Percentiles rank a stretch among this genome's conserved stretches.
phyloP scores from a whole-genome alignment of 2,329 filamentous ascomycete genomes.

The Neobulgaria alba region DNA sequence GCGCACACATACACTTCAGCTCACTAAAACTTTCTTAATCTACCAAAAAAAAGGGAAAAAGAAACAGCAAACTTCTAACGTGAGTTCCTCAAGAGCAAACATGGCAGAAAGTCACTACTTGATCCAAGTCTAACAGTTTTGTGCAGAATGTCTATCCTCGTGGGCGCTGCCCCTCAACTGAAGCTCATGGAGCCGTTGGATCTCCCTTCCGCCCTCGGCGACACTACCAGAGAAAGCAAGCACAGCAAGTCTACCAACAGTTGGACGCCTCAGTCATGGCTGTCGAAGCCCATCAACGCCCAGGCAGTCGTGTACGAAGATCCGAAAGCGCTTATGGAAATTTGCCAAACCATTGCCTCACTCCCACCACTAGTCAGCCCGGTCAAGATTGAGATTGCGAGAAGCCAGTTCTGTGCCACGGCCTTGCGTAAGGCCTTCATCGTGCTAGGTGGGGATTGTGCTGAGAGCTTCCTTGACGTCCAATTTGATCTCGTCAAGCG shows the following conservation, averaged over 20 bases:
- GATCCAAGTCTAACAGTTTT: neutral
- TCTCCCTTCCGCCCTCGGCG: neutral
- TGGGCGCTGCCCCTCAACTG: neutral
- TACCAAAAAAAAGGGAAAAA: neutral
- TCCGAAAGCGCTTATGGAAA: neutral
- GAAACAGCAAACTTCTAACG: neutral
- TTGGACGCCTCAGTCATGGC: neutral
- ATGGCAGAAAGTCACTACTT: neutral
- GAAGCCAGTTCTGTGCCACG: neutral
- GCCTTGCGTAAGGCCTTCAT: neutral
- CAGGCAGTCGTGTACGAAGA: neutral
- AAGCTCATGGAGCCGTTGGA: neutral
- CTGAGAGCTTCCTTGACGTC: neutral
- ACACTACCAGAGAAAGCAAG: neutral
- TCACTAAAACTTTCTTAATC: neutral
- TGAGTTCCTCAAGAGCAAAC: neutral
- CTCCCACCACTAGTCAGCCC: neutral
- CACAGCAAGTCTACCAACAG: neutral
- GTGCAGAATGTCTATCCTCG: neutral
- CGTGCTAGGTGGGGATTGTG: neutral
- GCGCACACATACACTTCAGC: neutral
- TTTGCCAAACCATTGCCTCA: neutral
- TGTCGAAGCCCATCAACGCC: neutral
- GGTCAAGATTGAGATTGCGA: neutral
- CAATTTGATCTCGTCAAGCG: neutral